Evolutionary conservation across 495 filamentous ascomycete genomes (phyloP).

Genomic region (Tuber brumale): DNA sequence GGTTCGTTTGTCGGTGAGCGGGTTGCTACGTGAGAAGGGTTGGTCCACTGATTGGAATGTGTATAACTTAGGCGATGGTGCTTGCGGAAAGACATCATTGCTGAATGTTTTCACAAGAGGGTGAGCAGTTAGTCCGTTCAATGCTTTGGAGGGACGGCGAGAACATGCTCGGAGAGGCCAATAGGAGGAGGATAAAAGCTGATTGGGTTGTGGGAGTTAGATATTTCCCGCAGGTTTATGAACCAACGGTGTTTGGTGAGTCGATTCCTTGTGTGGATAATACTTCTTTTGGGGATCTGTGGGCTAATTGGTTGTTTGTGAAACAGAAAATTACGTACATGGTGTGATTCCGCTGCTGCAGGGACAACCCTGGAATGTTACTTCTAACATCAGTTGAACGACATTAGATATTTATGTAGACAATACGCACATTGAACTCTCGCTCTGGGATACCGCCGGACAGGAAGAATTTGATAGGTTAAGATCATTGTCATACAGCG

Average conservation of each 20-base stretch:
- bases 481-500: slow-evolving; percentile 90
- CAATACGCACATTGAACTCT: slow-evolving; percentile 89
- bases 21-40: neutral
- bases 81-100: slow-evolving; percentile 93
- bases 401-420: slow-evolving; percentile 90
- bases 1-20: slow-evolving; percentile 46
- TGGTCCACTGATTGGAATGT: slow-evolving; percentile 46
- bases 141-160: slow-evolving; percentile 11
- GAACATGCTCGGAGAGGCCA: neutral
- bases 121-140: slow-evolving; percentile 47
- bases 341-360: slow-evolving; percentile 50
- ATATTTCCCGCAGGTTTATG: slow-evolving; percentile 97
- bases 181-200: slow-evolving; percentile 11
- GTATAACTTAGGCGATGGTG: slow-evolving; percentile 69
- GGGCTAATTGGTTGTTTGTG: slow-evolving; percentile 40
- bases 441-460: slow-evolving; percentile 95
- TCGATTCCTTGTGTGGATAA: slow-evolving; percentile 19
- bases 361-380: slow-evolving; percentile 21
- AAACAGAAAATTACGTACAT: slow-evolving; percentile 91
- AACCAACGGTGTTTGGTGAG: slow-evolving; percentile 89
- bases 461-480: slow-evolving; percentile 99
- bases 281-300: neutral
- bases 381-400: slow-evolving; percentile 10
- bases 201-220: slow-evolving; percentile 45
- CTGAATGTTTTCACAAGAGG: slow-evolving; percentile 98